Base-by-base conservation (phyloP, 257 asterid genomes). In the Gentiana straminea region DNA sequence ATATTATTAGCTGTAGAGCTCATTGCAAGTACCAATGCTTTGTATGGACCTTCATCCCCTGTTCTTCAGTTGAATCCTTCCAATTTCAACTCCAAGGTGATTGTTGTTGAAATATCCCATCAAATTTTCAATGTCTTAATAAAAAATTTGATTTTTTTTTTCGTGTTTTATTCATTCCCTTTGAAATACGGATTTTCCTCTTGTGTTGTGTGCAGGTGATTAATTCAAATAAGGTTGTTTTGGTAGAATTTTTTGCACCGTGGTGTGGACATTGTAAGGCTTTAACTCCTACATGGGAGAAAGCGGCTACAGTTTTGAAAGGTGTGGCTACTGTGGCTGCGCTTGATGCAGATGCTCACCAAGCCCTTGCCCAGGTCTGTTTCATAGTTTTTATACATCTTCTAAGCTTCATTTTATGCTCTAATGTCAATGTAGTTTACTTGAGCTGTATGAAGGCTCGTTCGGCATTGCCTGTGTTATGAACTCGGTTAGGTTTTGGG, bases 221-320 rank as follows among this genome's bases (percentile, higher is more conserved):
- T 59, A 81, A 85, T 75, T 78, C 95, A 5, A 85, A 92, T 62
- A 77, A 97, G 33, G 79, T 92, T 61, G 97, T 88, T 51, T 68
- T 88, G 2, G 98, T 92, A 49, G 98, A 92, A 76, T 88, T 92
- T 66, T 92, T 74, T 32, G 98, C 98, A 0, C 97, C 98, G 35
- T 87, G 97, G 97, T 91, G 98, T 66, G 98, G 98, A 38, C 98
- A 91, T 71, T 91, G 97, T 66, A 56, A 91, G 70, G 88, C 97
- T 5, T 69, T 91, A 61, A 88, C 98, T 9, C 97, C 95, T 5
- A 64, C 73, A 3, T 91, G 96, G 95, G 98, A 91, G 78, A 91
- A 85, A 76, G 85, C 89, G 10, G 98, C 98, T 49, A 65, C 63
- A 51, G 77, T 80, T 59, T 79, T 92, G 77, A 92, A 84, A 83